Conservation (phyloP, 495 filamentous ascomycete genomes). For the Penicillium malachiteum region DNA sequence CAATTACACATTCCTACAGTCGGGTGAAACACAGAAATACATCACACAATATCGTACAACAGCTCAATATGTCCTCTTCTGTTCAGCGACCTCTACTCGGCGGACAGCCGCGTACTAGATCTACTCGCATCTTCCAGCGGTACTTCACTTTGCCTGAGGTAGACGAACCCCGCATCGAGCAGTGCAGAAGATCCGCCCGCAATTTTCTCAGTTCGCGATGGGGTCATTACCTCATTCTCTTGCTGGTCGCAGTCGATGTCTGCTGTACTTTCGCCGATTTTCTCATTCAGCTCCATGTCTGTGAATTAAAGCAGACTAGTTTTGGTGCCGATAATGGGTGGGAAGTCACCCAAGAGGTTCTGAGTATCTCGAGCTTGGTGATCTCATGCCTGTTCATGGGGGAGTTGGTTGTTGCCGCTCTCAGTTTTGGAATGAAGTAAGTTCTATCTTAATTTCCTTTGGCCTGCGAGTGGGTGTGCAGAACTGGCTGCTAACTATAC, state of each 20-base stretch:
- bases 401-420: conserved; percentile 54
- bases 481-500: conserved; percentile 17
- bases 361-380: conserved; percentile 46
- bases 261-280: conserved; percentile 61
- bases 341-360: conserved; percentile 34
- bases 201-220: conserved; percentile 51
- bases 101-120: neutral
- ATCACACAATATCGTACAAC: too few relatives aligned
- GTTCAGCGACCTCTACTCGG: neutral
- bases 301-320: conserved; percentile 44
- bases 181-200: conserved; percentile 22
- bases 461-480: neutral
- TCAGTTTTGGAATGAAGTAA: conserved; percentile 56
- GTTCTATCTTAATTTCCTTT: conserved; percentile 13
- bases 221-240: conserved; percentile 58
- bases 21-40: too few relatives aligned
- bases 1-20: too few relatives aligned
- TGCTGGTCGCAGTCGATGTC: conserved; percentile 57
- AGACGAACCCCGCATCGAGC: conserved; percentile 7
- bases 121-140: neutral
- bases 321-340: conserved; percentile 13
- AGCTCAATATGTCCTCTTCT: neutral
- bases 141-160: conserved; percentile 1
- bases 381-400: conserved; percentile 62
- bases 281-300: conserved; percentile 59